A percentile compares a stretch with the other conserved stretches of the same genome.
These are phyloP conservation scores for Sporothrix schenckii DNA, from an alignment of 2,329 filamentous ascomycete species.

Conservation along the genomic window DNA sequence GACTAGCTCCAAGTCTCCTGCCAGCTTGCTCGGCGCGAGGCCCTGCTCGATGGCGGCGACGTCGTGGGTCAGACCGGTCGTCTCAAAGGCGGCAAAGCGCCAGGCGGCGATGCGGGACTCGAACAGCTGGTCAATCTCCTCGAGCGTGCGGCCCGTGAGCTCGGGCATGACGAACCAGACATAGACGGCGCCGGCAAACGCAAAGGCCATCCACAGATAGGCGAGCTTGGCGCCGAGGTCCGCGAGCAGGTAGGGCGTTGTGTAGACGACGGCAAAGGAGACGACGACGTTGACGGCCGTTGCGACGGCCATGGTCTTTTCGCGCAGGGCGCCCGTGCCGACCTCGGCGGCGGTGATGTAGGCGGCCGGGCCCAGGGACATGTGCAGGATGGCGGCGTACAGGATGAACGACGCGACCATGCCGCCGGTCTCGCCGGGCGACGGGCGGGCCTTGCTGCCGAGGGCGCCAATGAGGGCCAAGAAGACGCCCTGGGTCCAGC, in stretches of 20 bases:
- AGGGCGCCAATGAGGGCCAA: slow-evolving; percentile 23
- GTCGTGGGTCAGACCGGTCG: slow-evolving; percentile 21
- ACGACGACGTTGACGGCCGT: slow-evolving; percentile 26
- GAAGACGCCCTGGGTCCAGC: slow-evolving; percentile 28
- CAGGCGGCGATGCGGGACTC: slow-evolving; percentile 26
- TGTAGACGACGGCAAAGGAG: slow-evolving; percentile 26
- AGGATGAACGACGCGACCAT: slow-evolving; percentile 27
- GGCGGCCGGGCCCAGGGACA: slow-evolving; percentile 18
- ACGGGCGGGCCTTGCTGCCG: slow-evolving; percentile 16
- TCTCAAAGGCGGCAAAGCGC: slow-evolving; percentile 17
- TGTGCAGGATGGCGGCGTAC: slow-evolving; percentile 24
- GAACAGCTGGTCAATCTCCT: slow-evolving; percentile 26
- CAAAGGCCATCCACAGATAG: slow-evolving; percentile 27
- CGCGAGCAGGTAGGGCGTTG: slow-evolving; percentile 23
- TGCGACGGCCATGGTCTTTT: slow-evolving; percentile 23
- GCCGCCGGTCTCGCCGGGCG: slow-evolving; percentile 17
- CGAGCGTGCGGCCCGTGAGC: slow-evolving; percentile 25
- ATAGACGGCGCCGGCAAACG: slow-evolving; percentile 23
- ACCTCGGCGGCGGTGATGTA: slow-evolving; percentile 27
- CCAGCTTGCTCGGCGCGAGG: slow-evolving; percentile 17
- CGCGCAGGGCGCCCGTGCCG: slow-evolving; percentile 19
- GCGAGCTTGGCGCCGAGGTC: slow-evolving; percentile 21
- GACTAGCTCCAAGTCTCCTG: slow-evolving; percentile 12
- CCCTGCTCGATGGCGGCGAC: slow-evolving; percentile 25
- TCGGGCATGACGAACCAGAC: slow-evolving; percentile 27